phyloP scores from a whole-genome alignment of 2,329 filamentous ascomycete genomes.

The Dothidotthia symphoricarpi region DNA sequence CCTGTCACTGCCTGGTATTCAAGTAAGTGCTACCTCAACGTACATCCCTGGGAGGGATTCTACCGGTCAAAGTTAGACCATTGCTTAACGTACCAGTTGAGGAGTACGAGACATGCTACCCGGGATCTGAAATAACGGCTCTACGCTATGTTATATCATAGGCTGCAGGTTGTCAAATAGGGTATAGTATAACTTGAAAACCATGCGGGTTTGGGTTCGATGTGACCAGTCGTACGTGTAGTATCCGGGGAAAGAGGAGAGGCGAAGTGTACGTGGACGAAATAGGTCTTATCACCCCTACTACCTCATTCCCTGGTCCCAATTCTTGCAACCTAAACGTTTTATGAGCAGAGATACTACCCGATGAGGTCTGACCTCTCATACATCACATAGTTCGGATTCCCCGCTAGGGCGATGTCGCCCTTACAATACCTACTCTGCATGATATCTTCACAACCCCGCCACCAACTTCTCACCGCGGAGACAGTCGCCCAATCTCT shows the following conservation, averaged over 20 bases:
- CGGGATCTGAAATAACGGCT: slow-evolving; percentile 6
- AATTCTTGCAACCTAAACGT: slow-evolving; percentile 1
- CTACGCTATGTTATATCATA: slow-evolving; percentile 1
- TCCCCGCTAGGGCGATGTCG: slow-evolving; percentile 15
- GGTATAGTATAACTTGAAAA: slow-evolving; percentile 11
- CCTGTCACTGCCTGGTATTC: slow-evolving; percentile 2
- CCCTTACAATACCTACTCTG: slow-evolving; percentile 9
- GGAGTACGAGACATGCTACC: slow-evolving; percentile 3
- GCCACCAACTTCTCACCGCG: slow-evolving; percentile 17
- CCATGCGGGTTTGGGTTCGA: slow-evolving; percentile 14
- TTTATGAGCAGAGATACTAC: slow-evolving; percentile 1
- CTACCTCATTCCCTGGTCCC: not conserved
- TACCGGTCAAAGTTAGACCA: slow-evolving; percentile 1
- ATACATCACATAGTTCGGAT: slow-evolving; percentile 4
- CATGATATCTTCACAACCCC: slow-evolving; percentile 16
- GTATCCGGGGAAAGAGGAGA: slow-evolving; percentile 25
- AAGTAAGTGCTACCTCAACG: not conserved
- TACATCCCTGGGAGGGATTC: slow-evolving; percentile 2
- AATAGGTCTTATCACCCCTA: not conserved
- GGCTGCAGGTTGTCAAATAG: slow-evolving; percentile 13
- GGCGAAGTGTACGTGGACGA: slow-evolving; percentile 9
- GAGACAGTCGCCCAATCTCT: slow-evolving; percentile 22
- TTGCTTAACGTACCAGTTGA: too few species aligned
- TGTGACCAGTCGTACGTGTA: slow-evolving; percentile 17
- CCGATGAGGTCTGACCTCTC: slow-evolving; percentile 4